These are phyloP conservation scores for Clavispora phyllophila DNA, from an alignment of 805 yeast genomes.

Conservation along the genomic window DNA sequence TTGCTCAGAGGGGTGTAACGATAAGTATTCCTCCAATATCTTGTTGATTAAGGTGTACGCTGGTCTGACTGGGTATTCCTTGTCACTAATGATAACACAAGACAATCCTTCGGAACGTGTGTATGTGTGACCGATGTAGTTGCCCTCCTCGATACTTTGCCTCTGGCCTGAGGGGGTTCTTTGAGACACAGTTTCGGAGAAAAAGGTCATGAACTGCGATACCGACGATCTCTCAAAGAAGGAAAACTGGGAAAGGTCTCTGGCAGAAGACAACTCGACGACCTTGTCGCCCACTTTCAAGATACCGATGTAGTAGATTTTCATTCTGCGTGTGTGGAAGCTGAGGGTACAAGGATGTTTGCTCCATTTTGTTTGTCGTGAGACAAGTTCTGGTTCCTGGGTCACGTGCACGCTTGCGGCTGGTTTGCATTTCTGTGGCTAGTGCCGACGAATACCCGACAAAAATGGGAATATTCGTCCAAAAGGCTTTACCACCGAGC, in stretches of 20 bases:
- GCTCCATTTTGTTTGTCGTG: neutral
- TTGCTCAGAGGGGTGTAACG: slow-evolving; percentile 69
- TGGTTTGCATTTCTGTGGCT: too few species aligned
- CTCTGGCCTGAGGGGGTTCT: slow-evolving; percentile 88
- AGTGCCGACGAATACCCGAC: too few species aligned
- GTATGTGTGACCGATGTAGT: slow-evolving; percentile 87
- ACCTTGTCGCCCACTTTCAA: slow-evolving; percentile 66
- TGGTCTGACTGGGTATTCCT: slow-evolving; percentile 94
- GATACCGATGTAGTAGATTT: slow-evolving; percentile 85
- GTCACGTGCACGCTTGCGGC: neutral
- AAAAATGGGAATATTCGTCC: too few species aligned
- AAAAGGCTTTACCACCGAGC: too few species aligned
- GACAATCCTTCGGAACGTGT: slow-evolving; percentile 86
- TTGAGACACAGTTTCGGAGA: slow-evolving; percentile 82
- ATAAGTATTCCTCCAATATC: slow-evolving; percentile 81
- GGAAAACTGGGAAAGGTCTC: slow-evolving; percentile 80
- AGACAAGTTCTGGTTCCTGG: neutral
- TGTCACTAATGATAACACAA: slow-evolving; percentile 88
- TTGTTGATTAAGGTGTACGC: slow-evolving; percentile 91
- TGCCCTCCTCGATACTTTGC: slow-evolving; percentile 89
- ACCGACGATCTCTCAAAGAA: slow-evolving; percentile 83
- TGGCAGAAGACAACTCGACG: slow-evolving; percentile 70
- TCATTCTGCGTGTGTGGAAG: slow-evolving; percentile 48
- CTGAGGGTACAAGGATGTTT: neutral
- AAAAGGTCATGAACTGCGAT: slow-evolving; percentile 91